phyloP scores from a whole-genome alignment of 208 protist genomes.

The Leishmania mexicana region DNA sequence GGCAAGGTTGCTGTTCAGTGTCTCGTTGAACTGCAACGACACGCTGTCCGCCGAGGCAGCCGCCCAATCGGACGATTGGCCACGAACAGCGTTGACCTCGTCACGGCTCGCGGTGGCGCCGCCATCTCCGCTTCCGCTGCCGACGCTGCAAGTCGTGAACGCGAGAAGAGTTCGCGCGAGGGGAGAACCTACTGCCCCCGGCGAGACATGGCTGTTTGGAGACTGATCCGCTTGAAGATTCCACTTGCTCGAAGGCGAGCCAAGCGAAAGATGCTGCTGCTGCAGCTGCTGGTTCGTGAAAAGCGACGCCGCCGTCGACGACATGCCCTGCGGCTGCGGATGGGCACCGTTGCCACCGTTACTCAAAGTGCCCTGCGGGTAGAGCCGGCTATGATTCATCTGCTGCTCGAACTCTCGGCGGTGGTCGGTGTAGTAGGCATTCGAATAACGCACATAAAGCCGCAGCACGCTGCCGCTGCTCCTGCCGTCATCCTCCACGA shows the following conservation, averaged over 20 bases:
- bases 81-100: background rate
- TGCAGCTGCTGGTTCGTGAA: conserved; percentile 12
- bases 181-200: background rate
- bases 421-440: conserved; percentile 34
- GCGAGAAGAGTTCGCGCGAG: conserved; percentile 9
- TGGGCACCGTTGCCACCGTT: background rate
- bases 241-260: background rate
- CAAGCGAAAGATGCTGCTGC: conserved; percentile 27
- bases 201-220: background rate
- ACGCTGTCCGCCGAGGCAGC: conserved; percentile 20
- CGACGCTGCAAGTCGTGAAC: background rate
- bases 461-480: conserved; percentile 70
- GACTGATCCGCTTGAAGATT: background rate
- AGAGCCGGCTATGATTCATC: background rate
- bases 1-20: conserved; percentile 23
- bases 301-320: conserved; percentile 8
- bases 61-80: background rate
- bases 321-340: too few species aligned
- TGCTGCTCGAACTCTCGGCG: conserved; percentile 23
- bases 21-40: conserved; percentile 41
- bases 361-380: conserved; percentile 8
- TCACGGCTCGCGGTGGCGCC: background rate
- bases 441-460: conserved; percentile 81
- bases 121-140: background rate
- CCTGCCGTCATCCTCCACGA: conserved; percentile 26